Evolutionary conservation across 495 filamentous ascomycete species (phyloP).

Genomic region (Apiosordaria backusii): DNA sequence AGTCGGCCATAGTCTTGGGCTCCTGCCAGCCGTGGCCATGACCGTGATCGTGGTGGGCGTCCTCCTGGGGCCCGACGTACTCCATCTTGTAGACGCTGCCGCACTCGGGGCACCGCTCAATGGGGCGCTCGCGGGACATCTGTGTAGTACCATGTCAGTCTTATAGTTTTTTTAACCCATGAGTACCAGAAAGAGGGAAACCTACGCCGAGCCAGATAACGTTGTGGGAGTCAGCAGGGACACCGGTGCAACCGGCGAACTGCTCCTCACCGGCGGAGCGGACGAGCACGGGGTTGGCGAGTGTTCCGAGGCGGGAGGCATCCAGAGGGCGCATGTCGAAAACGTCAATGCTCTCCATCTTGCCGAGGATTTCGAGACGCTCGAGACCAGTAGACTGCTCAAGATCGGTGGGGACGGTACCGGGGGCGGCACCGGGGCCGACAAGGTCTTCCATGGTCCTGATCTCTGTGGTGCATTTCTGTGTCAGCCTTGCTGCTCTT

Average conservation of each 20-base stretch:
- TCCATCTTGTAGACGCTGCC: constrained; percentile 95
- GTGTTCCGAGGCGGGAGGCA: constrained; percentile 67
- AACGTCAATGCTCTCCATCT: constrained; percentile 97
- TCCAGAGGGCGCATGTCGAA: constrained; percentile 98
- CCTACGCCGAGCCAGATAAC: constrained; percentile 86
- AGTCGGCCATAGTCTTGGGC: constrained; percentile 92
- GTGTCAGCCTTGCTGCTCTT: constrained; percentile 21
- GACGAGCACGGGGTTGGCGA: constrained; percentile 85
- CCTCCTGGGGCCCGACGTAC: constrained; percentile 79
- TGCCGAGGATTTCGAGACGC: constrained; percentile 96
- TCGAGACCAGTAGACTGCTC: constrained; percentile 96
- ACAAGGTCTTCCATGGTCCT: constrained; percentile 75
- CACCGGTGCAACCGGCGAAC: constrained; percentile 94
- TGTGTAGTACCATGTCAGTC: constrained; percentile 30
- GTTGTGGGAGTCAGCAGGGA: constrained; percentile 83
- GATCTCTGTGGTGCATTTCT: constrained; percentile 61
- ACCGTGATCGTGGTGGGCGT: constrained; percentile 56
- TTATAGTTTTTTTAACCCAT: not conserved
- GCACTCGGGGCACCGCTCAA: constrained; percentile 94
- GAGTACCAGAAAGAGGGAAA: constrained; percentile 8
- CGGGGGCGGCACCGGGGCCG: constrained; percentile 72
- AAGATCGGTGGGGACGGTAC: constrained; percentile 86
- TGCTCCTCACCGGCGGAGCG: constrained; percentile 91
- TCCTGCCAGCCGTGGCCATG: constrained; percentile 61
- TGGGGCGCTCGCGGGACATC: constrained; percentile 84